Conservation (phyloP, 495 filamentous ascomycete genomes). For the Rhizodiscina lignyota region DNA sequence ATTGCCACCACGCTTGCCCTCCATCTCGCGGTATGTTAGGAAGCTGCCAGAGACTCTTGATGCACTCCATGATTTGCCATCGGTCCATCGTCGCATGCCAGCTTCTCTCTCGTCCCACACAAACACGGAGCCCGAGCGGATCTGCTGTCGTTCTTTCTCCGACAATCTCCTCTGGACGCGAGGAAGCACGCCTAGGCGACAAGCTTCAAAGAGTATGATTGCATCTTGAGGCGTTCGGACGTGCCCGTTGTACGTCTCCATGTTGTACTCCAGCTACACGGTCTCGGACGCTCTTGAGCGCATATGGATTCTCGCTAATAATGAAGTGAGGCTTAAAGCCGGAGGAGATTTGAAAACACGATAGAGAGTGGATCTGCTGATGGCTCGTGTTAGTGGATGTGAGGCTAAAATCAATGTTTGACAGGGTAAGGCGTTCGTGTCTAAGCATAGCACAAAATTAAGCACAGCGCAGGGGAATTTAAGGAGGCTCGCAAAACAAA, state of each 20-base stretch:
- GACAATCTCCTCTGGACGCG: conserved; percentile 86
- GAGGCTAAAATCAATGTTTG: no score
- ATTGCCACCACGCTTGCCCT: conserved; percentile 71
- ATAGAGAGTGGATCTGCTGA: no score
- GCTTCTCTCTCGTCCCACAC: conserved; percentile 99
- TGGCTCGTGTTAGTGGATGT: no score
- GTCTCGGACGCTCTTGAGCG: no score
- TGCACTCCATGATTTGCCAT: conserved; percentile 98
- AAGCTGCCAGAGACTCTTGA: conserved; percentile 96
- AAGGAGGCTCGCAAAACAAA: no score
- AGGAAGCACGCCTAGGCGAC: conserved; percentile 73
- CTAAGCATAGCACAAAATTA: no score
- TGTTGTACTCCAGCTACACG: no score
- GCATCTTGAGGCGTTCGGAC: conserved; percentile 88
- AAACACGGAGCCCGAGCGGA: conserved; percentile 90
- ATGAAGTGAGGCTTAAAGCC: no score
- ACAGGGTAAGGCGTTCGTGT: no score
- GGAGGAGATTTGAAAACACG: no score
- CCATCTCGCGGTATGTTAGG: conserved; percentile 95
- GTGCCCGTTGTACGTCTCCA: conserved; percentile 93
- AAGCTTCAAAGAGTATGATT: conserved; percentile 95
- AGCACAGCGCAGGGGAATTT: no score
- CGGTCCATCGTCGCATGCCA: conserved; percentile 96
- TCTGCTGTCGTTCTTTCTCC: conserved; percentile 90
- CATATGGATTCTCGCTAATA: no score